Base-by-base conservation (phyloP, 2,329 filamentous ascomycete species). In the Fusarium pseudocircinatum region DNA sequence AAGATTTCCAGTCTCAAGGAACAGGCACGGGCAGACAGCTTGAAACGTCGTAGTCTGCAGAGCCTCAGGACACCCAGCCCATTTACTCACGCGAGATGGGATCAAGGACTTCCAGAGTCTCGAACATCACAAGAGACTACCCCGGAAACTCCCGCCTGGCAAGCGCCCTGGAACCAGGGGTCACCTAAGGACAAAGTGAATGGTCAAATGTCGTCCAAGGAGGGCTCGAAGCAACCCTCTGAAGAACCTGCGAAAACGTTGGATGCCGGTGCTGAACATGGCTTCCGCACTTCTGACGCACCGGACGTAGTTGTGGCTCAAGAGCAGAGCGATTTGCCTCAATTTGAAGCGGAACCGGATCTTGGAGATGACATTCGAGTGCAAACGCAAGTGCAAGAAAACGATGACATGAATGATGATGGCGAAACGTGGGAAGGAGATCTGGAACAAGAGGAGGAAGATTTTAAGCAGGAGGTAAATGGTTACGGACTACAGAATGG, bases 1-100 rank as follows among this genome's bases (percentile, higher is more conserved):
- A 94, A 94, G 77, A 95, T 97, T 40, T 95, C 94, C 4, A 92
- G 87, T 22, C 82, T 97, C 46, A 92, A 93, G 75, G 91, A 95
- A 70, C 92, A 94, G 76, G 93, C 94, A 1, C 89, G 93, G 26
- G 93, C 93, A 65, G 95, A 97, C 75, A 94, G 89, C 75, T 82
- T 97, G 77, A 91, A 93, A 77, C 89, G 95, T 57, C 89, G 91
- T 62, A 97, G 94, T 80, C 81, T 95, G 59, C 92, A 94, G 75
- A 95, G 89, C 77, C 82, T 96, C 67, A 89, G 93, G 42, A 92
- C 91, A 3, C 91, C 92, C 1, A 96, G 92, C 78, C 94, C 94
- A 1, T 93, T 97, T 78, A 95, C 93, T 2, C 90, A 94, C 74
- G 89, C 94, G 6, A 85, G 72, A 67, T 78, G 77, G 80, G 82